Conservation (phyloP, 2,329 filamentous ascomycete species). For the Arachnopeziza araneosa region DNA sequence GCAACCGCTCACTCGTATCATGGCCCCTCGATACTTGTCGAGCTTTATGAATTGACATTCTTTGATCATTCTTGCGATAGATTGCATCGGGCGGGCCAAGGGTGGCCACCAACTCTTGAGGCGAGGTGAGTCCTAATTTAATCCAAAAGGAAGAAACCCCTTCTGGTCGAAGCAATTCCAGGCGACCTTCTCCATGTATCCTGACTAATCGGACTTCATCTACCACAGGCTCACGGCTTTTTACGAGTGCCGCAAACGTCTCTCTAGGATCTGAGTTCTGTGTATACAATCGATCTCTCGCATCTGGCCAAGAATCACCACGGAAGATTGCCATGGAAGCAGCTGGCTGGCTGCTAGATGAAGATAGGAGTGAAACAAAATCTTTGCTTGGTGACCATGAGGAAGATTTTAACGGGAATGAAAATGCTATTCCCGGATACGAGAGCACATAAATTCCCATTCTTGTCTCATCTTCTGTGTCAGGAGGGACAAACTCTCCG, state of each 20-base stretch:
- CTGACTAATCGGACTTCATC: conserved; percentile 81
- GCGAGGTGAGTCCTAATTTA: conserved; percentile 76
- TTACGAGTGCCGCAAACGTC: conserved; percentile 60
- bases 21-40: conserved; percentile 46
- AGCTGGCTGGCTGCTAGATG: conserved; percentile 68
- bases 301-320: conserved; percentile 85
- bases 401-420: conserved; percentile 70
- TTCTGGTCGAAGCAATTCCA: conserved; percentile 73
- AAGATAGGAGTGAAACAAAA: conserved; percentile 80
- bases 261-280: conserved; percentile 69
- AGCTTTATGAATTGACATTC: conserved; percentile 77
- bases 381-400: conserved; percentile 73
- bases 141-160: conserved; percentile 65
- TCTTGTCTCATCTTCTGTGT: conserved; percentile 42
- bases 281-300: conserved; percentile 70
- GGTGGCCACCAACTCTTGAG: conserved; percentile 85
- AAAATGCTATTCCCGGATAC: conserved; percentile 91
- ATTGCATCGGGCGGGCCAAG: conserved; percentile 91
- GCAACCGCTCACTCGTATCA: conserved; percentile 30
- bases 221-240: conserved; percentile 72
- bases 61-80: conserved; percentile 84
- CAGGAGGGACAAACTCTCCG: conserved; percentile 78
- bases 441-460: conserved; percentile 82
- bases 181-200: conserved; percentile 69
- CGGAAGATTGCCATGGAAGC: conserved; percentile 87